Percentiles rank a stretch among this genome's conserved stretches.
These are phyloP conservation scores for Calycina marina DNA, from an alignment of 2,329 filamentous ascomycete genomes.

Conservation along the genomic window DNA sequence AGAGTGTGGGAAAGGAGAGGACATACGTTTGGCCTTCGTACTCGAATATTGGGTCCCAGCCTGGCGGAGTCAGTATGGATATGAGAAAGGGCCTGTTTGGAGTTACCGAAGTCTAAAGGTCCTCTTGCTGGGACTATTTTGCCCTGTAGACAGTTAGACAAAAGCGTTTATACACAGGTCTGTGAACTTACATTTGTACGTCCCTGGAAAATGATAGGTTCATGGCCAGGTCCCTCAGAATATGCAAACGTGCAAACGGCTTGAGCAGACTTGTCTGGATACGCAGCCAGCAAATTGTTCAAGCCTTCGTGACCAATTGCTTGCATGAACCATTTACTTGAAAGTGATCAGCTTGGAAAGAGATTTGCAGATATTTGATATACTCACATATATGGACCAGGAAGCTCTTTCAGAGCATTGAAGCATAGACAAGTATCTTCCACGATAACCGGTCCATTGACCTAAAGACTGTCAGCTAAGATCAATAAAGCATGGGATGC, in stretches of 20 bases:
- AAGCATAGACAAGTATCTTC: constrained; percentile 96
- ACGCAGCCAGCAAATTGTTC: constrained; percentile 79
- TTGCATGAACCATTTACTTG: constrained; percentile 86
- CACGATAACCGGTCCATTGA: constrained; percentile 77
- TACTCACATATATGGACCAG: constrained; percentile 82
- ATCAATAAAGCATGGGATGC: not conserved
- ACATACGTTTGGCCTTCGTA: constrained; percentile 65
- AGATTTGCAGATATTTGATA: no score
- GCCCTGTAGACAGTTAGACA: constrained; percentile 31
- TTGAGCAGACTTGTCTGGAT: constrained; percentile 80
- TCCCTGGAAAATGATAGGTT: constrained; percentile 83
- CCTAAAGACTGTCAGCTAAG: constrained; percentile 29
- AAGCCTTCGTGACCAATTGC: constrained; percentile 70
- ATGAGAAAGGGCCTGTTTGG: constrained; percentile 1
- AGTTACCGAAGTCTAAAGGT: constrained; percentile 65
- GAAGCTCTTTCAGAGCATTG: constrained; percentile 75
- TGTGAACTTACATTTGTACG: constrained; percentile 53
- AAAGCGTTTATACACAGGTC: not conserved
- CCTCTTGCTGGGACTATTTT: constrained; percentile 78
- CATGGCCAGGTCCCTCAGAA: constrained; percentile 67
- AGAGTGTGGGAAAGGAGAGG: not conserved
- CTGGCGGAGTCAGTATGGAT: constrained; percentile 30
- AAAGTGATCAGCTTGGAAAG: no score
- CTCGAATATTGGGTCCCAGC: constrained; percentile 95
- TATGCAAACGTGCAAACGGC: constrained; percentile 96